These are phyloP conservation scores for Rhizophagus clarus DNA, from an alignment of 192 early-diverging fungal species.

Conservation along the genomic window DNA sequence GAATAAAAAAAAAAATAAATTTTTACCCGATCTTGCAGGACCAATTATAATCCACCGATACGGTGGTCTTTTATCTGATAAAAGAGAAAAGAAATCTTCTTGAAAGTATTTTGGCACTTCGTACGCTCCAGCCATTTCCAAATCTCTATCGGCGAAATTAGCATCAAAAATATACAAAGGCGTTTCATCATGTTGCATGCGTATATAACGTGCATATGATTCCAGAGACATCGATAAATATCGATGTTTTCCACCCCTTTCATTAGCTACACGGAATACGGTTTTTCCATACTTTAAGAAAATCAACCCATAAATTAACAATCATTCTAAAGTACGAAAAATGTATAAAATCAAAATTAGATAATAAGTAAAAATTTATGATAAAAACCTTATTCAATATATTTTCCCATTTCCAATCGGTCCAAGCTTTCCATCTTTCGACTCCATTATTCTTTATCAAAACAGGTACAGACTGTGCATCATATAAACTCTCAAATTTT, in stretches of 20 bases:
- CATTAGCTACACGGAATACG: slow-evolving; percentile 41
- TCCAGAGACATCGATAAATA: slow-evolving; percentile 34
- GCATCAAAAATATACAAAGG: slow-evolving; percentile 54
- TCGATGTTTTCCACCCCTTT: slow-evolving; percentile 34
- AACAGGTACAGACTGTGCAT: slow-evolving; percentile 39
- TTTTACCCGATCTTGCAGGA: slow-evolving; percentile 40
- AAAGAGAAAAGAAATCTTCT: slow-evolving; percentile 40
- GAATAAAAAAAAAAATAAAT: background rate
- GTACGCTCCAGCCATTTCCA: slow-evolving; percentile 43
- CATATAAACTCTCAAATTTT: slow-evolving; percentile 39
- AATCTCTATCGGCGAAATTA: slow-evolving; percentile 38
- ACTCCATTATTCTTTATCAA: slow-evolving; percentile 44
- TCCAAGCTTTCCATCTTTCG: slow-evolving; percentile 47
- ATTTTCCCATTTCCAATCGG: slow-evolving; percentile 40
- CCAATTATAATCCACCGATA: slow-evolving; percentile 53
- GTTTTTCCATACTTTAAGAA: slow-evolving; percentile 39
- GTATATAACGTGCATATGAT: slow-evolving; percentile 43
- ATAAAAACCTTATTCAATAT: slow-evolving; percentile 29
- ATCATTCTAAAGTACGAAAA: background rate
- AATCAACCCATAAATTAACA: background rate
- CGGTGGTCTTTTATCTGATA: slow-evolving; percentile 39
- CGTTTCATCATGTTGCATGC: slow-evolving; percentile 40
- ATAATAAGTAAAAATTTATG: background rate
- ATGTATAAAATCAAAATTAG: background rate
- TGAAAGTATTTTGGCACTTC: slow-evolving; percentile 46